Evolutionary conservation across 345 rosid genomes (phyloP).

Genomic region (Corymbia maculata): DNA sequence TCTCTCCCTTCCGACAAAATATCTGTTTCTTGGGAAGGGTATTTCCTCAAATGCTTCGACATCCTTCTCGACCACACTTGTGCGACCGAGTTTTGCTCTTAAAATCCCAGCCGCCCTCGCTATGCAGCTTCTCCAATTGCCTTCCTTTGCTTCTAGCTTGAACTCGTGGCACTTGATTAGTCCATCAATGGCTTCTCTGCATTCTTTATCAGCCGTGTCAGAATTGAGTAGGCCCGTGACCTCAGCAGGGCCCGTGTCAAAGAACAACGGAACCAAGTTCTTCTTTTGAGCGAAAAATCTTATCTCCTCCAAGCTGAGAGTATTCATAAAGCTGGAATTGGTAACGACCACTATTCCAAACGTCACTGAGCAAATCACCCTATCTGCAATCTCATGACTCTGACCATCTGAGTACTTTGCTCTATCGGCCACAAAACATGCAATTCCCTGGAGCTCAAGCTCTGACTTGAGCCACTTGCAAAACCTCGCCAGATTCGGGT

Average conservation of each 20-base stretch:
- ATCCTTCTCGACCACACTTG: constrained; percentile 51
- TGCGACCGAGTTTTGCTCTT: constrained; percentile 71
- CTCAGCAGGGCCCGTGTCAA: constrained; percentile 56
- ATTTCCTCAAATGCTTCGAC: constrained; percentile 54
- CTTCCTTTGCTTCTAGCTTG: constrained; percentile 67
- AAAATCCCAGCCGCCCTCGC: constrained; percentile 41
- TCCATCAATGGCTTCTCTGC: constrained; percentile 82
- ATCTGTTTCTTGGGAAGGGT: constrained; percentile 61
- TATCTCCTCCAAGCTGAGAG: constrained; percentile 71
- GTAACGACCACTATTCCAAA: constrained; percentile 76
- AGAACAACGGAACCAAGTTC: constrained; percentile 78
- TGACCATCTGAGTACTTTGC: constrained; percentile 68
- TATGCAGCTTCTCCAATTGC: constrained; percentile 81
- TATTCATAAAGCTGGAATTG: constrained; percentile 48
- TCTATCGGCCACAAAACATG: constrained; percentile 84
- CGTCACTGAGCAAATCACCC: constrained; percentile 76
- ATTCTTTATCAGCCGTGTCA: constrained; percentile 56
- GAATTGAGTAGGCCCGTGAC: constrained; percentile 48
- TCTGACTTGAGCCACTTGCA: constrained; percentile 95
- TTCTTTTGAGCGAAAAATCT: constrained; percentile 86
- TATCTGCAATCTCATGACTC: constrained; percentile 83
- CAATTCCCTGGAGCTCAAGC: constrained; percentile 90
- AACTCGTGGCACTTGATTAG: constrained; percentile 63
- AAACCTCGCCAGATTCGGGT: constrained; percentile 71
- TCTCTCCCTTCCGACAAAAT: constrained; percentile 74